These are phyloP conservation scores for Mycena rebaudengoi DNA, from an alignment of 768 basidiomycete genomes.

Conservation along the genomic window DNA sequence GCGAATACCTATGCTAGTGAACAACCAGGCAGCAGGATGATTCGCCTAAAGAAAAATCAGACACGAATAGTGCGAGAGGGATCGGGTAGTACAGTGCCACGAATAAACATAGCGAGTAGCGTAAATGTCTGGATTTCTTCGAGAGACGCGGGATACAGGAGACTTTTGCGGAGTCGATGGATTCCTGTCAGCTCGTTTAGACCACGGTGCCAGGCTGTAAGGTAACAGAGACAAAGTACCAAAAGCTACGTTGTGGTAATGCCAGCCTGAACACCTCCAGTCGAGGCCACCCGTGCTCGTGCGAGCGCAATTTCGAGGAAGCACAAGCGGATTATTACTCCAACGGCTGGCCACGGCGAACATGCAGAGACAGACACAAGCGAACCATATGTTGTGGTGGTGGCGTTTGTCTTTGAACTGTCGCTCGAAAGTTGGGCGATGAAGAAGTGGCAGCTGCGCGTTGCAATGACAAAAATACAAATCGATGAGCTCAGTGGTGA, in stretches of 20 bases:
- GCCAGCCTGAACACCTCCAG: constrained; percentile 67
- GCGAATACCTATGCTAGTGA: constrained; percentile 60
- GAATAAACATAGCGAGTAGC: constrained; percentile 17
- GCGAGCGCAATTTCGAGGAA: constrained; percentile 39
- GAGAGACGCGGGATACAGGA: constrained; percentile 63
- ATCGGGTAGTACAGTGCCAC: constrained; percentile 33
- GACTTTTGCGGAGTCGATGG: constrained; percentile 56
- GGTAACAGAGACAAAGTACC: constrained; percentile 43
- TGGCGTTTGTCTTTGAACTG: constrained; percentile 66
- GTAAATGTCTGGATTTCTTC: constrained; percentile 67
- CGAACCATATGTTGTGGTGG: constrained; percentile 65
- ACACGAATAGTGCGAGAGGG: constrained; percentile 65
- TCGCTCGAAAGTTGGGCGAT: constrained; percentile 72
- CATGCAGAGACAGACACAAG: constrained; percentile 64
- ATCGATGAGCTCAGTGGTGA: constrained; percentile 65
- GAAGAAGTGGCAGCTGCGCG: constrained; percentile 69
- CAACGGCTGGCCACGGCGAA: constrained; percentile 79
- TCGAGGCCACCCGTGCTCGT: constrained; percentile 40
- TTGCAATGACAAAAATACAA: constrained; percentile 75
- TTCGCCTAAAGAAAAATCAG: constrained; percentile 49
- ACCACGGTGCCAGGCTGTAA: constrained; percentile 9
- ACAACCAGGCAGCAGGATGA: constrained; percentile 61
- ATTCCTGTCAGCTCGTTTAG: constrained; percentile 48
- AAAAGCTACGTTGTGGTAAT: constrained; percentile 64
- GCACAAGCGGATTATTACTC: constrained; percentile 67